These are phyloP conservation scores for Mycena galericulata DNA, from an alignment of 768 basidiomycete genomes.

Conservation along the genomic window DNA sequence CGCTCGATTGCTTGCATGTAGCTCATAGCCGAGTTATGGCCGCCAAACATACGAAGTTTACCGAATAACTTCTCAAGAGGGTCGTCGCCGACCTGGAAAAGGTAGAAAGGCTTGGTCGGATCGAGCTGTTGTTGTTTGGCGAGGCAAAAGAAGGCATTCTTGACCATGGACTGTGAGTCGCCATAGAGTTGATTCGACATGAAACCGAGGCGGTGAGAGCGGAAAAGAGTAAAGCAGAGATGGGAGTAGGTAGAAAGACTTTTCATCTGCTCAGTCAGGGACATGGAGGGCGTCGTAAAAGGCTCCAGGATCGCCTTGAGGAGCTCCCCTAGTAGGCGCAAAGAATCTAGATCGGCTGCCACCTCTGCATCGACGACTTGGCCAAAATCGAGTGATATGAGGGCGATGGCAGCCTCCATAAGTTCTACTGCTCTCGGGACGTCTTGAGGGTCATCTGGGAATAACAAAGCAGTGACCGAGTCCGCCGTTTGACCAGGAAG, in stretches of 20 bases:
- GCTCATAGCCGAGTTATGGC: conserved; percentile 17
- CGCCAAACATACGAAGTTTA: conserved; percentile 33
- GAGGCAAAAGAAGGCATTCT: conserved; percentile 8
- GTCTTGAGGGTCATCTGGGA: conserved; percentile 16
- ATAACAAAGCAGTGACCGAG: background rate
- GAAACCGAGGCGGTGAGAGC: conserved; percentile 1
- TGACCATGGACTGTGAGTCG: conserved; percentile 10
- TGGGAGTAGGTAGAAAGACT: conserved; percentile 2
- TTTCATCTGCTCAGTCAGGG: background rate
- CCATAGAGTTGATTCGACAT: conserved; percentile 14
- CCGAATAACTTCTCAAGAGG: conserved; percentile 27
- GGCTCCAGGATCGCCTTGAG: background rate
- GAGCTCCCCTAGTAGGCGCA: background rate
- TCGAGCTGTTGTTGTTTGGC: background rate
- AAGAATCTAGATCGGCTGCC: no score
- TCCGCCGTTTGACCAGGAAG: conserved; percentile 3
- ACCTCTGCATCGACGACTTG: no score
- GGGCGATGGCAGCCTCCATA: background rate
- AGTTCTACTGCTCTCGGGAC: conserved; percentile 10
- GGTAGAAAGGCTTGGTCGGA: background rate
- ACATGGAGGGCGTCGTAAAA: background rate
- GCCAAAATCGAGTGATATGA: background rate
- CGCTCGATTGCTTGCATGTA: conserved; percentile 11
- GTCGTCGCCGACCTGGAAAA: conserved; percentile 8
- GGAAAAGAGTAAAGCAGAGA: conserved; percentile 4